Conservation (phyloP, 768 basidiomycete species). For the Xerocomus brunneocitrinus region DNA sequence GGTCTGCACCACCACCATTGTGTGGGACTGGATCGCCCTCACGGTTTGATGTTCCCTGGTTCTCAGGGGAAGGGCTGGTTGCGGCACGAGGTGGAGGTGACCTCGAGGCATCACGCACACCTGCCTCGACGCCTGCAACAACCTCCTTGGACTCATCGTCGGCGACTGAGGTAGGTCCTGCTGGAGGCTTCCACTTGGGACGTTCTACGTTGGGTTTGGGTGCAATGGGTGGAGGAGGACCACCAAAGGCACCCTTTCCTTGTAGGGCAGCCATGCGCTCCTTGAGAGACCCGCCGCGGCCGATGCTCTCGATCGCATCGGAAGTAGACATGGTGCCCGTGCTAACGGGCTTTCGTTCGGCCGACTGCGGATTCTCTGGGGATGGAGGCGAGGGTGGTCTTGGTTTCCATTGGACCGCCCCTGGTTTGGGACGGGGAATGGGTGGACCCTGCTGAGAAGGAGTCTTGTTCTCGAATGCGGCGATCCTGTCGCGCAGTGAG, state of each 20-base stretch:
- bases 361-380: constrained; percentile 12
- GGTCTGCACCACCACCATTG: constrained; percentile 23
- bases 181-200: constrained; percentile 83
- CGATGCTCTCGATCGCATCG: constrained; percentile 87
- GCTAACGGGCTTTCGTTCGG: constrained; percentile 21
- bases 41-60: constrained; percentile 10
- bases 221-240: constrained; percentile 45
- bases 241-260: constrained; percentile 75
- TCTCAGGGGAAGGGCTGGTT: constrained; percentile 15
- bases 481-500: constrained; percentile 83
- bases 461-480: constrained; percentile 70
- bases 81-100: constrained; percentile 33
- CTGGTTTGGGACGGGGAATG: constrained; percentile 51
- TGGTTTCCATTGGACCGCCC: constrained; percentile 69
- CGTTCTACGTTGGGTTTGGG: constrained; percentile 53
- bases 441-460: constrained; percentile 28
- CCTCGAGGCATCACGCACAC: constrained; percentile 27
- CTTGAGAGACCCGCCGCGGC: constrained; percentile 73
- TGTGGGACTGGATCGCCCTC: constrained; percentile 28
- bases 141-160: constrained; percentile 41
- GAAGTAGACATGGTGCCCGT: constrained; percentile 66
- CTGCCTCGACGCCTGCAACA: constrained; percentile 9
- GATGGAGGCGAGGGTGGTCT: constrained; percentile 44
- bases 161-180: constrained; percentile 37
- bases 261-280: constrained; percentile 95